These are phyloP conservation scores for Fusarium sp. DNA, from an alignment of 2,329 filamentous ascomycete species.

Conservation along the genomic window DNA sequence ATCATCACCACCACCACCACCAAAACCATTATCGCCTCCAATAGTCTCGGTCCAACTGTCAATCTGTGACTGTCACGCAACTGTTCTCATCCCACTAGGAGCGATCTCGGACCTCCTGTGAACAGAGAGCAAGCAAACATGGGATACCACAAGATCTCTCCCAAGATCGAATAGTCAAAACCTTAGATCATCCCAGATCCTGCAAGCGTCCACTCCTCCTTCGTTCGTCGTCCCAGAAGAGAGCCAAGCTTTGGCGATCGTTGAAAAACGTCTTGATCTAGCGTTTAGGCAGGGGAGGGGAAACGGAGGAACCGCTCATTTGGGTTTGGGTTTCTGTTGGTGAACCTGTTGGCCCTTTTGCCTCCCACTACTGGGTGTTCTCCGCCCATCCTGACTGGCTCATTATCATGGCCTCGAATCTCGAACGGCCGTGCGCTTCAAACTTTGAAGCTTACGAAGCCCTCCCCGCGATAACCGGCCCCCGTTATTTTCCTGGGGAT, in stretches of 20 bases:
- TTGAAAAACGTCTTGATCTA: slow-evolving; percentile 27
- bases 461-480: slow-evolving; percentile 31
- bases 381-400: slow-evolving; percentile 21
- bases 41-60: slow-evolving; percentile 3
- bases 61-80: slow-evolving; percentile 18
- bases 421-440: slow-evolving; percentile 14
- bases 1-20: not conserved
- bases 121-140: slow-evolving; percentile 5
- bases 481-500: slow-evolving; percentile 22
- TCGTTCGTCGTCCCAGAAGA: not conserved
- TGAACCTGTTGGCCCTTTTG: slow-evolving; percentile 37
- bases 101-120: slow-evolving; percentile 23
- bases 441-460: slow-evolving; percentile 36
- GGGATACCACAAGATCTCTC: slow-evolving; percentile 30
- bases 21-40: not conserved
- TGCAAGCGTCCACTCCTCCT: slow-evolving; percentile 39
- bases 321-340: slow-evolving; percentile 25
- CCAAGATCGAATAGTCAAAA: slow-evolving; percentile 40
- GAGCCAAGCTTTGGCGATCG: slow-evolving; percentile 27
- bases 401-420: slow-evolving; percentile 5
- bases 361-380: slow-evolving; percentile 27
- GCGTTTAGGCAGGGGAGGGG: slow-evolving; percentile 17
- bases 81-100: slow-evolving; percentile 18
- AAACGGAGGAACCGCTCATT: slow-evolving; percentile 28
- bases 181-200: slow-evolving; percentile 37